Evolutionary conservation across 148 eudicot genomes (phyloP), one percentile per base, ranked within the genome.

Genomic region (Vaccinium myrtillus): DNA sequence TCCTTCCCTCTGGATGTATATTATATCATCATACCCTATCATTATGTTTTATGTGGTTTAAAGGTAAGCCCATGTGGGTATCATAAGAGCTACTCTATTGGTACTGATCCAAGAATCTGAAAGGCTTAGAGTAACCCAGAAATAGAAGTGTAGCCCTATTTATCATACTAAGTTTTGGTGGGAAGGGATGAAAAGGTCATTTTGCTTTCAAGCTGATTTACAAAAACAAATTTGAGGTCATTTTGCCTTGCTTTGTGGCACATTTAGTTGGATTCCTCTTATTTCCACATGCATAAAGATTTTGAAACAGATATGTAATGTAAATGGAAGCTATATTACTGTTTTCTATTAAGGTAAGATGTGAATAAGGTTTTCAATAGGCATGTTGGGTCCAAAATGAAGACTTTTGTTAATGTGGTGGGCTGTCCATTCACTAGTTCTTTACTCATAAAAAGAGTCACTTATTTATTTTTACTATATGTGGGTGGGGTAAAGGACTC

Each of bases 1-100:
- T 87, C 91, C 81, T 83, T 88, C 87, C 73, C 86, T 81, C 83
- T 77, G 11, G n/a, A 56, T 86, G 63, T 77, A 36, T 76, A 65
- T 54, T 63, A 63, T 61, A 6, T 63, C 30, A 23, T 50, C 49
- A 84, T 84, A 49, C n/a, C 56, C 39, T 61, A 43, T 82, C 51
- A 36, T 80, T 12, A 46, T 16, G 71, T 49, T 77, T 61, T 30
- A 18, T 83, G 30, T 32, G 75, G 85, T n/a, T 83, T 9, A 11
- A 70, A 32, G 43, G 46, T 67, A 25, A 67, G 54, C 19, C 15
- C 59, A 67, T 50, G 54, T 81, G 76, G 76, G 83, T 36, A 23
- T 81, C 27, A 48, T 48, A 46, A 67, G 36, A 19, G n/a, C 54
- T 67, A 6, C 70, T 43, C 12, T 14, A 32, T 8, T 23, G n/a